Percentiles rank a stretch among this genome's conserved stretches.
Conservation (phyloP, 2,329 filamentous ascomycete genomes). For the Cladosporium sp. region DNA sequence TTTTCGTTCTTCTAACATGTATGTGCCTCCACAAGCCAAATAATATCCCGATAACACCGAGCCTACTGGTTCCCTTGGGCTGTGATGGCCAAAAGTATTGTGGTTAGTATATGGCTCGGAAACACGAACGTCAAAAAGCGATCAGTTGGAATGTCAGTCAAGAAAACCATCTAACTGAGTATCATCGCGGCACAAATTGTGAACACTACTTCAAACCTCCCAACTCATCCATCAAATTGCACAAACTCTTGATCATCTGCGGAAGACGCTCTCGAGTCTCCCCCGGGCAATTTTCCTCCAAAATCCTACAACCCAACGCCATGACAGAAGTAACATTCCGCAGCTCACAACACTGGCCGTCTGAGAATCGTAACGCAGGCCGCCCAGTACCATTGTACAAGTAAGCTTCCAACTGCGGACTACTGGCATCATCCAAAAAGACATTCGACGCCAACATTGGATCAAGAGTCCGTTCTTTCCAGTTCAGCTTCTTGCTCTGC, state of each 20-base stretch:
- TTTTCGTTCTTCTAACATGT: no score
- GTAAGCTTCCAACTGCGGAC: constrained; percentile 9
- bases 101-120: no score
- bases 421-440: constrained; percentile 16
- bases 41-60: no score
- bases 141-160: no score
- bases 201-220: constrained; percentile 14
- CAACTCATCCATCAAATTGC: constrained; percentile 21
- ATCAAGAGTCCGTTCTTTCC: not conserved
- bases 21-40: no score
- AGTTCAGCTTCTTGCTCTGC: not conserved
- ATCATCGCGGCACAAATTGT: no score
- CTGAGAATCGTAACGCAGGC: constrained; percentile 14
- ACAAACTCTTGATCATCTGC: constrained; percentile 20
- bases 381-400: constrained; percentile 16
- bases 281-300: constrained; percentile 21
- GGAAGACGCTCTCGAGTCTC: constrained; percentile 17
- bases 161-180: no score
- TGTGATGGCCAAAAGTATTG: no score
- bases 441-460: not conserved
- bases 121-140: no score
- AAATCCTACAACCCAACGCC: constrained; percentile 16
- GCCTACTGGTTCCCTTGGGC: no score
- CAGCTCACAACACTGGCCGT: constrained; percentile 13
- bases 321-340: constrained; percentile 17